Conservation (phyloP, 148 eudicot genomes). For the Rhododendron simsii region DNA sequence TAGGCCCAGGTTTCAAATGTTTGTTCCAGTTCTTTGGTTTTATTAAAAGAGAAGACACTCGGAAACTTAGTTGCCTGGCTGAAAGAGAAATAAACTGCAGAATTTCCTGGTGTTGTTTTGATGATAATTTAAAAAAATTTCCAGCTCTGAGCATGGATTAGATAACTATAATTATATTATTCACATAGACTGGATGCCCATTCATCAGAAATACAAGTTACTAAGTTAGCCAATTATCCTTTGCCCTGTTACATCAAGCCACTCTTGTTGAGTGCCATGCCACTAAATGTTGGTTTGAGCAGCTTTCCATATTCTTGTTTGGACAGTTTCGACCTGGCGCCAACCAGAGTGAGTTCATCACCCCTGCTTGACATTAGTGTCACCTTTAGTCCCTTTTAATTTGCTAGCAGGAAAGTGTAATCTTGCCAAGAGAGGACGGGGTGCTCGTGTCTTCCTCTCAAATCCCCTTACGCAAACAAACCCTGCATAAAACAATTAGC, state of each 20-base stretch:
- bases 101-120: not conserved
- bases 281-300: not conserved
- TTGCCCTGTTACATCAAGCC: not conserved
- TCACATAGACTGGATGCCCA: not conserved
- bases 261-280: not conserved
- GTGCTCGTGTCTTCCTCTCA: constrained; percentile 59
- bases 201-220: not conserved
- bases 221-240: not conserved
- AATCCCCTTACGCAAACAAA: constrained; percentile 62
- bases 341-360: not conserved
- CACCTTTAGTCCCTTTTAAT: constrained; percentile 31
- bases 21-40: not conserved
- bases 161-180: not conserved
- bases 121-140: not conserved
- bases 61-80: not conserved
- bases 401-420: constrained; percentile 76
- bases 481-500: not conserved
- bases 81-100: not conserved
- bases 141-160: not conserved
- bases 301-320: not conserved
- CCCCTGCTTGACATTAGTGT: constrained; percentile 6
- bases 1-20: not conserved
- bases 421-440: constrained; percentile 74
- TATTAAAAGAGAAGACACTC: not conserved
- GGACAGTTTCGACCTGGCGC: not conserved